Conservation (phyloP, 2,329 filamentous ascomycete species). For the Fonsecaea erecta region DNA sequence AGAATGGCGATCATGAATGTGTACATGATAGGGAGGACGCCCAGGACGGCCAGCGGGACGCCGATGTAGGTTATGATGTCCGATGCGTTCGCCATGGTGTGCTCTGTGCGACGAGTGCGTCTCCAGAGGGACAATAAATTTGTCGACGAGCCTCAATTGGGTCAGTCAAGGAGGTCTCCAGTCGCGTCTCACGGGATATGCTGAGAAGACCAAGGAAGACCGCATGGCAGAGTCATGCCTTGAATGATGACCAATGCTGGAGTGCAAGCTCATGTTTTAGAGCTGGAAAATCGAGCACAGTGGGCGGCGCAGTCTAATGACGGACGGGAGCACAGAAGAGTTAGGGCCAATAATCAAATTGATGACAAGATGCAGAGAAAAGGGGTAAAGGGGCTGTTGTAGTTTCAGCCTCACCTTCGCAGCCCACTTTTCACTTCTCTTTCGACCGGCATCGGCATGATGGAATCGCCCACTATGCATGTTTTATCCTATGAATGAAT, state of each 20-base stretch:
- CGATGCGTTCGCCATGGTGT: constrained; percentile 43
- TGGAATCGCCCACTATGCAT: no score
- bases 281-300: background rate
- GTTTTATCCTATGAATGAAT: no score
- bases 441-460: no score
- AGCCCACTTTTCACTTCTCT: no score
- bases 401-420: background rate
- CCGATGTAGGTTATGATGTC: constrained; percentile 63
- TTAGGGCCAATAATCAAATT: background rate
- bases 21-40: constrained; percentile 68
- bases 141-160: background rate
- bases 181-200: background rate
- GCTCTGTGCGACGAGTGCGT: background rate
- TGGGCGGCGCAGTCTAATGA: background rate
- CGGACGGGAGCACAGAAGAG: background rate
- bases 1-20: constrained; percentile 66
- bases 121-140: background rate
- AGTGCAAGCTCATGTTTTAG: background rate
- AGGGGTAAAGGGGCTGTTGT: background rate
- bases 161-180: background rate
- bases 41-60: constrained; percentile 63
- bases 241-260: background rate
- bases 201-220: background rate
- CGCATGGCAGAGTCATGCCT: background rate
- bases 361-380: background rate